Evolutionary conservation across 805 yeast genomes (phyloP), one percentile per base, ranked within the genome.

Genomic region (Metschnikowia reukaufii): DNA sequence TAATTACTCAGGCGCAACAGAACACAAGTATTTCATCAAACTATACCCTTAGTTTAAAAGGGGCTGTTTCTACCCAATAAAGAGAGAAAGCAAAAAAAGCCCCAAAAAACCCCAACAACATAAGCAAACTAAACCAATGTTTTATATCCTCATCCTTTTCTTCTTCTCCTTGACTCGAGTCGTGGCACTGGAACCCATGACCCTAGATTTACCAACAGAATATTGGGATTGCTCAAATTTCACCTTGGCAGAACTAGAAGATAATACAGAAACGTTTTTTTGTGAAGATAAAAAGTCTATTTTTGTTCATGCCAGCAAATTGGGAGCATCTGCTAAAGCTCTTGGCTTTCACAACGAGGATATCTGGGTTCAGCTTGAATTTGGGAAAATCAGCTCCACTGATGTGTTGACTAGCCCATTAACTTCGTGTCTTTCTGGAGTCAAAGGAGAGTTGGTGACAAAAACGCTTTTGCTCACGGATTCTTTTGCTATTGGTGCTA

Each of bases 321-420:
- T 49, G 4, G 20, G 17, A 12, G 8, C 19, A 10, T 41, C 39
- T 10, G 13, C 7, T 8, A 6, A 8, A 12, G 19, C 27, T 18
- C 16, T 44, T 7, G 47, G 39, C 7, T 15, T 38, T 15, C 10
- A 19, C 12, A 21, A 16, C 2, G 47, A 44, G 19, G 19, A 38
- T 23, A 6, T 15, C 8, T 52, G 56, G 56, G 33, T 50, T 27
- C 54, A 50, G 21, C 39, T 52, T n/a, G 8, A 32, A 20, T 35
- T 41, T 25, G 56, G 54, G 6, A 15, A 16, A 12, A 31, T 46
- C 15, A 36, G 25, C 21, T 20, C 34, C 16, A 15, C 19, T 3
- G 17, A 3, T 16, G 16, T 10, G 8, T 15, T 23, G 4, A 27
- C 34, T 17, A 34, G 31, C 15, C 54, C 54, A 2, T 18, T 50